Percentiles rank a stretch among this genome's conserved stretches.
phyloP scores from a whole-genome alignment of 495 filamentous ascomycete species.

The Aspergillus sclerotioniger region DNA sequence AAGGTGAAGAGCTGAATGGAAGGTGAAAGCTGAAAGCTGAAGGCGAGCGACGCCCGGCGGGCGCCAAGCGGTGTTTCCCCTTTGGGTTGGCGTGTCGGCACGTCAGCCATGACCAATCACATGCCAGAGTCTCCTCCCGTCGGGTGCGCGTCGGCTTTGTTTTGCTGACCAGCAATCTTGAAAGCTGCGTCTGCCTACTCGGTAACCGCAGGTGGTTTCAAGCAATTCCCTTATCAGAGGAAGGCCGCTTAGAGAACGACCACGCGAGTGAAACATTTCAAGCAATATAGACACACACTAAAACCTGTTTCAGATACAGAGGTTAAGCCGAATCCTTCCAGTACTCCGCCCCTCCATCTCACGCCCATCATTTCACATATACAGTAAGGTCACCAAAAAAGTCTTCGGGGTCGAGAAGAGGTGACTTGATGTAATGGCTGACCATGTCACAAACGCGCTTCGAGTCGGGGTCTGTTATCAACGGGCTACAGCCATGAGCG shows the following conservation, averaged over 20 bases:
- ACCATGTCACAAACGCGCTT: slow-evolving; percentile 21
- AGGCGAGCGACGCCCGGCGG: too few species aligned
- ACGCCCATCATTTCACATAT: slow-evolving; percentile 17
- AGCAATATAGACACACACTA: background rate
- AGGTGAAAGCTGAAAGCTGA: too few species aligned
- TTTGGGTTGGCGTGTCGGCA: background rate
- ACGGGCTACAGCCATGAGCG: slow-evolving; percentile 13
- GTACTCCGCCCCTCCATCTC: too few species aligned
- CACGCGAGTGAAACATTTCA: background rate
- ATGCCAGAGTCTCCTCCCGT: background rate
- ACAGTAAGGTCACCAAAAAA: slow-evolving; percentile 27
- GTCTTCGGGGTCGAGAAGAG: slow-evolving; percentile 20
- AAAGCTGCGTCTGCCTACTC: background rate
- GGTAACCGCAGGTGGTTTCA: background rate
- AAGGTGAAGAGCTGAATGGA: too few species aligned
- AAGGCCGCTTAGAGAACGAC: too few species aligned
- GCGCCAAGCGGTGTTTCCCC: background rate
- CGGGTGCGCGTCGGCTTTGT: background rate
- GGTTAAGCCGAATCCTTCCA: background rate
- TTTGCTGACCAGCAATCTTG: background rate
- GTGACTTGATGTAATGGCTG: slow-evolving; percentile 18
- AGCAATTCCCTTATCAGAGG: too few species aligned
- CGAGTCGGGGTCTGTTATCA: slow-evolving; percentile 28
- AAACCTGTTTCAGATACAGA: background rate
- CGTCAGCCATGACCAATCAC: background rate